These are phyloP conservation scores for Centella asiatica DNA, from an alignment of 129 eudicot species.

Conservation along the genomic window DNA sequence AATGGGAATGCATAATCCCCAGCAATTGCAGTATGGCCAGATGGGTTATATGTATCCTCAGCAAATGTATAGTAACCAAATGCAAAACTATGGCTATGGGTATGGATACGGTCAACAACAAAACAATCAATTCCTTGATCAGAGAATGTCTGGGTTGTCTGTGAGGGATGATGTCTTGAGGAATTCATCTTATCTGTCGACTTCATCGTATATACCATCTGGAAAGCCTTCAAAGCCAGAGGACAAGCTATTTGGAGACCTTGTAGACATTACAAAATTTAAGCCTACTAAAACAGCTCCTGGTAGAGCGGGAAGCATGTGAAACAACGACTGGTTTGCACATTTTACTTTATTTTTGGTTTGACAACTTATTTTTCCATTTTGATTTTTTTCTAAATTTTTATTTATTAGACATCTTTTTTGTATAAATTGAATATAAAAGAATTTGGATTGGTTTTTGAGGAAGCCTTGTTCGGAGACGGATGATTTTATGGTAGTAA, in stretches of 20 bases:
- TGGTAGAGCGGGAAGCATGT: constrained; percentile 61
- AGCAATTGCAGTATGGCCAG: constrained; percentile 44
- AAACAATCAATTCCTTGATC: constrained; percentile 53
- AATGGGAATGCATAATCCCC: constrained; percentile 61
- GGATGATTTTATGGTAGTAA: too few relatives aligned
- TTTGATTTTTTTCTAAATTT: neutral
- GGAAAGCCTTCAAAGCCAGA: constrained; percentile 74
- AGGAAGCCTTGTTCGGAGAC: neutral
- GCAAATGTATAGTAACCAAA: constrained; percentile 65
- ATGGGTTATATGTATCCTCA: constrained; percentile 70
- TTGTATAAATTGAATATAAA: neutral
- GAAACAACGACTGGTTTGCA: constrained; percentile 18
- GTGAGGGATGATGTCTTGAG: constrained; percentile 38
- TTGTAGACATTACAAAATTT: constrained; percentile 72
- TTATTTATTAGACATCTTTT: neutral
- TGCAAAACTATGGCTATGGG: constrained; percentile 56
- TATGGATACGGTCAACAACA: constrained; percentile 55
- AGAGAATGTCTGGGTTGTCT: constrained; percentile 68
- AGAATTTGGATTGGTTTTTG: neutral
- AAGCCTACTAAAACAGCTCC: constrained; percentile 56
- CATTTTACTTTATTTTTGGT: neutral
- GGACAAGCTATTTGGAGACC: constrained; percentile 88
- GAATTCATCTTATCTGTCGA: constrained; percentile 13
- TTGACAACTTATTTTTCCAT: neutral
- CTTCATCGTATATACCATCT: constrained; percentile 31